Conservation (phyloP, 2,329 filamentous ascomycete genomes). For the Dactylonectria macrodidyma region DNA sequence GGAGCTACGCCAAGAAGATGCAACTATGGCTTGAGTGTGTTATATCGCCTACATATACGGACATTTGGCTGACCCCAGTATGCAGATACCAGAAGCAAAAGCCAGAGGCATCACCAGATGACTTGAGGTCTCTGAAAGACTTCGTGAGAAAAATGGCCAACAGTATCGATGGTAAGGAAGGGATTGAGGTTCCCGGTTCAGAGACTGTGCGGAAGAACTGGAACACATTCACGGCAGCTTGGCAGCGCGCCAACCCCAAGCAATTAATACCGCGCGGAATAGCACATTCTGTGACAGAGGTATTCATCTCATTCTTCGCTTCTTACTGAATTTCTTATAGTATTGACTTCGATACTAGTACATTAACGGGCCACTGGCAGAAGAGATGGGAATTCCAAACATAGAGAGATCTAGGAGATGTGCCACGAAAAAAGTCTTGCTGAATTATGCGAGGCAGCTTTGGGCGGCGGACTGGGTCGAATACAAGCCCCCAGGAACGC, state of each 20-base stretch:
- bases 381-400: conserved; percentile 3
- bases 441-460: conserved; percentile 6
- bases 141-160: too few species aligned
- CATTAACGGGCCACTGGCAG: conserved; percentile 1
- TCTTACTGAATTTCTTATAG: background rate
- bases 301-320: background rate
- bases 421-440: conserved; percentile 1
- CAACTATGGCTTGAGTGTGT: too few species aligned
- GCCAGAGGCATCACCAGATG: too few species aligned
- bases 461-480: conserved; percentile 4
- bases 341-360: conserved; percentile 3
- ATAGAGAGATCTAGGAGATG: background rate
- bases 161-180: too few species aligned
- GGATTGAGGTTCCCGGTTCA: too few species aligned
- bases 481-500: conserved; percentile 2
- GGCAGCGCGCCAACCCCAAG: background rate
- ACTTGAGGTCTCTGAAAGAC: too few species aligned
- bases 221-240: too few species aligned
- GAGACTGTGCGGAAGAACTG: too few species aligned
- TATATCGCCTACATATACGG: too few species aligned
- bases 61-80: too few species aligned
- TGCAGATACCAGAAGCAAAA: too few species aligned
- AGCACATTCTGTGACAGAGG: background rate
- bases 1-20: too few species aligned
- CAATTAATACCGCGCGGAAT: background rate